phyloP scores from a whole-genome alignment of 2,329 filamentous ascomycete species.

The Aspergillus pseudoviridinutans region DNA sequence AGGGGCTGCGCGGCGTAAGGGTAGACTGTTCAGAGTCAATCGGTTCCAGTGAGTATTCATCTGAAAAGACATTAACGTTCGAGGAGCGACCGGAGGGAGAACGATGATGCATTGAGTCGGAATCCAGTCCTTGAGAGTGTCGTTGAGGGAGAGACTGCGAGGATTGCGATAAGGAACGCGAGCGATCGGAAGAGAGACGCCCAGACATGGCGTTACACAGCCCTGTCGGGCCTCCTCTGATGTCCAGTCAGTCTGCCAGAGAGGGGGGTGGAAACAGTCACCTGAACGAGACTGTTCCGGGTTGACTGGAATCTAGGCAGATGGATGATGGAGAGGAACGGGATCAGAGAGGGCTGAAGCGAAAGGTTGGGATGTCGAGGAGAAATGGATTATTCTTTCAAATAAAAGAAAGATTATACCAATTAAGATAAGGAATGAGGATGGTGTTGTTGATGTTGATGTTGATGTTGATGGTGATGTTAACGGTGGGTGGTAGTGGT shows the following conservation, averaged over 20 bases:
- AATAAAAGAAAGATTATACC: not conserved
- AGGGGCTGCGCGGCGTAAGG: conserved; percentile 26
- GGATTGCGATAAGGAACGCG: conserved; percentile 32
- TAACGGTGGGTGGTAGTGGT: not conserved
- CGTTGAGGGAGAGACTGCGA: conserved; percentile 23
- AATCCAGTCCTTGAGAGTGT: conserved; percentile 18
- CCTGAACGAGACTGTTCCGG: conserved; percentile 4
- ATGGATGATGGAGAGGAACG: not conserved
- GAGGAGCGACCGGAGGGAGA: conserved; percentile 29
- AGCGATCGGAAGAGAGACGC: conserved; percentile 34
- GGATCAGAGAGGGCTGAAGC: conserved; percentile 3
- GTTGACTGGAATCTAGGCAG: conserved; percentile 11
- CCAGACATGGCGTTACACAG: conserved; percentile 39
- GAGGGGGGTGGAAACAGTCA: conserved; percentile 14
- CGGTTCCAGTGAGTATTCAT: conserved; percentile 45
- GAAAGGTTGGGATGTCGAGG: conserved; percentile 10
- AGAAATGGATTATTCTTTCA: not conserved
- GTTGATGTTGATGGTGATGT: not conserved
- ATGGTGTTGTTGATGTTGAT: conserved; percentile 2
- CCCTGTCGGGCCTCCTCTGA: conserved; percentile 35
- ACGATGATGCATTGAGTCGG: conserved; percentile 27
- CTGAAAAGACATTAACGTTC: conserved; percentile 46
- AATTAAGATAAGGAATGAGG: conserved; percentile 9
- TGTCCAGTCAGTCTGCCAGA: conserved; percentile 27
- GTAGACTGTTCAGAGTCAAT: conserved; percentile 33